Conservation (phyloP, 768 basidiomycete species). For the Psilocybe sp. region DNA sequence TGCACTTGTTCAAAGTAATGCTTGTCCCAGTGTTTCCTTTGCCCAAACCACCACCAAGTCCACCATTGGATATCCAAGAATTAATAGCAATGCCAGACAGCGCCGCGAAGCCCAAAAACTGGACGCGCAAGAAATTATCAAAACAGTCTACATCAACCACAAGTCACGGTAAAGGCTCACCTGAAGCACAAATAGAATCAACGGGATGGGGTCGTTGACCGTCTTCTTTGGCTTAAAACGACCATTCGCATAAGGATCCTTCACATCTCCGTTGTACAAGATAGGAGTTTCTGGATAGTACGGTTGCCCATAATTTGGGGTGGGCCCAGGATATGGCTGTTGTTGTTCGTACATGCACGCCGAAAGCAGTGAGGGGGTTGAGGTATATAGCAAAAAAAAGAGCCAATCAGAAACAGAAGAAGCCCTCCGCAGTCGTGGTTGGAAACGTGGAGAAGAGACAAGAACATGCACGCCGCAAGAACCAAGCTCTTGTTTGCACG, state of each 20-base stretch:
- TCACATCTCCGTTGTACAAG: slow-evolving; percentile 28
- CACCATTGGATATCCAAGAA: slow-evolving; percentile 60
- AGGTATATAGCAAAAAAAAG: neutral
- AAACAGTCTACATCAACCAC: neutral
- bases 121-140: neutral
- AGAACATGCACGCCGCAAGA: no score
- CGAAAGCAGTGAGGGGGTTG: neutral
- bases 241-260: slow-evolving; percentile 57
- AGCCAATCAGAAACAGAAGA: neutral
- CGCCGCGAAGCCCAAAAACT: slow-evolving; percentile 69
- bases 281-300: slow-evolving; percentile 20
- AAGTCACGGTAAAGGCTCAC: slow-evolving; percentile 34
- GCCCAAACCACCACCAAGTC: slow-evolving; percentile 72
- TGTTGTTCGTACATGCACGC: slow-evolving; percentile 24
- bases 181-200: slow-evolving; percentile 70
- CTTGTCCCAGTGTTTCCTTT: slow-evolving; percentile 49
- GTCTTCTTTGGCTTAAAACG: slow-evolving; percentile 66
- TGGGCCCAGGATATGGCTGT: slow-evolving; percentile 36
- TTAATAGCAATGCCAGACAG: slow-evolving; percentile 64
- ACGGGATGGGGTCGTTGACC: slow-evolving; percentile 70
- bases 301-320: slow-evolving; percentile 33
- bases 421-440: no score
- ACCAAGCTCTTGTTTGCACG: no score
- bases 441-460: no score
- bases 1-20: slow-evolving; percentile 64